A percentile compares a stretch with the other conserved stretches of the same genome.
phyloP scores from a whole-genome alignment of 2,329 filamentous ascomycete genomes.

The Pseudogymnoascus sp. region DNA sequence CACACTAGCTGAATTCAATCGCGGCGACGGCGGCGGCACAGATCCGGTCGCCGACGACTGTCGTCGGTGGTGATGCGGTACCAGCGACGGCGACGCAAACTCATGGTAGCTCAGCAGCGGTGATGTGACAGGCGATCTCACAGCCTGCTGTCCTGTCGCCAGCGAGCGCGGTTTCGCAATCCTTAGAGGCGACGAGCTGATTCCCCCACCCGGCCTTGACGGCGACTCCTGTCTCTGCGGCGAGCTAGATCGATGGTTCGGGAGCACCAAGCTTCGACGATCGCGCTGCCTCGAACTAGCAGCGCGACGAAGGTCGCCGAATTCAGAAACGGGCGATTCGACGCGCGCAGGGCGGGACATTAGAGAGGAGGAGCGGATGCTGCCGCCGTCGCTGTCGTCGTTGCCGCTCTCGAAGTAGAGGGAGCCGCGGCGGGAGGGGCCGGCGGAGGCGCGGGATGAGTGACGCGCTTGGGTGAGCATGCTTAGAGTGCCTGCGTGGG shows the following conservation, averaged over 20 bases:
- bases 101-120: slow-evolving; percentile 72
- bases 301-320: slow-evolving; percentile 68
- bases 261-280: slow-evolving; percentile 75
- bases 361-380: slow-evolving; percentile 70
- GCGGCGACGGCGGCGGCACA: slow-evolving; percentile 70
- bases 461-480: slow-evolving; percentile 42
- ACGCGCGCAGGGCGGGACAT: slow-evolving; percentile 50
- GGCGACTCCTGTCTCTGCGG: slow-evolving; percentile 85
- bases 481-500: slow-evolving; percentile 55
- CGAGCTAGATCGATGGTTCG: slow-evolving; percentile 57
- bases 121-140: slow-evolving; percentile 81
- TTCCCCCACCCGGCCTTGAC: slow-evolving; percentile 47
- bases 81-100: slow-evolving; percentile 63
- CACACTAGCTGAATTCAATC: slow-evolving; percentile 64
- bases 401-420: slow-evolving; percentile 76
- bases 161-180: slow-evolving; percentile 70
- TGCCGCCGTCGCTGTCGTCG: slow-evolving; percentile 71
- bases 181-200: slow-evolving; percentile 77
- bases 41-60: slow-evolving; percentile 79
- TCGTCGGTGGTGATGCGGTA: slow-evolving; percentile 66
- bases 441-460: slow-evolving; percentile 26
- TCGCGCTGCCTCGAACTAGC: slow-evolving; percentile 77
- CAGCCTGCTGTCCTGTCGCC: slow-evolving; percentile 50
- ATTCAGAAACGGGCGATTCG: slow-evolving; percentile 61
- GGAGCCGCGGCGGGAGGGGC: slow-evolving; percentile 65